Conservation (phyloP, 2,329 filamentous ascomycete genomes). For the Calonectria ilicicola region DNA sequence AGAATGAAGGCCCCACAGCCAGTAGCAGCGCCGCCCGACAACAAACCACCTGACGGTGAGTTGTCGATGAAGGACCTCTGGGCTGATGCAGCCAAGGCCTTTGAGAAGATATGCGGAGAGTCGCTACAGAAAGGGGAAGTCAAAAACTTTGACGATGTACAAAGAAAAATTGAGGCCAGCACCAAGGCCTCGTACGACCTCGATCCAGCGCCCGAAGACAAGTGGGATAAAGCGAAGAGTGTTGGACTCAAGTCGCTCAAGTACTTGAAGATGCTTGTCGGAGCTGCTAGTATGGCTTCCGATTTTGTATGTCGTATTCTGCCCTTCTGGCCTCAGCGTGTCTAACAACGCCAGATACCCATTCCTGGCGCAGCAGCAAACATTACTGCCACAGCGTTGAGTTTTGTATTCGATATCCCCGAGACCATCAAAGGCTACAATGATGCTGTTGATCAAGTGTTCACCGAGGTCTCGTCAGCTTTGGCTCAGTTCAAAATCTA, state of each 20-base stretch:
- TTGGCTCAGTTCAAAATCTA: not conserved
- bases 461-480: not conserved
- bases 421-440: not conserved
- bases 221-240: not conserved
- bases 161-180: not conserved
- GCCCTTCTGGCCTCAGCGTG: not conserved
- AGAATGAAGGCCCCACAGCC: not conserved
- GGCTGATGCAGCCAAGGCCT: not conserved
- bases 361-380: not conserved
- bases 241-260: not conserved
- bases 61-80: not conserved
- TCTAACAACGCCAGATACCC: not conserved
- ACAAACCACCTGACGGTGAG: not conserved
- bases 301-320: not conserved
- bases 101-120: conserved; percentile 1
- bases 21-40: not conserved
- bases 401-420: not conserved
- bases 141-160: not conserved
- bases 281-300: not conserved
- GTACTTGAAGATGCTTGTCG: not conserved
- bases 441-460: not conserved
- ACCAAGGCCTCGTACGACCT: not conserved
- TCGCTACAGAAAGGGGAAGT: not conserved
- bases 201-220: not conserved
- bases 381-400: not conserved